Conservation (phyloP, 164 flowering plant genomes). For the Echeveria elegans region DNA sequence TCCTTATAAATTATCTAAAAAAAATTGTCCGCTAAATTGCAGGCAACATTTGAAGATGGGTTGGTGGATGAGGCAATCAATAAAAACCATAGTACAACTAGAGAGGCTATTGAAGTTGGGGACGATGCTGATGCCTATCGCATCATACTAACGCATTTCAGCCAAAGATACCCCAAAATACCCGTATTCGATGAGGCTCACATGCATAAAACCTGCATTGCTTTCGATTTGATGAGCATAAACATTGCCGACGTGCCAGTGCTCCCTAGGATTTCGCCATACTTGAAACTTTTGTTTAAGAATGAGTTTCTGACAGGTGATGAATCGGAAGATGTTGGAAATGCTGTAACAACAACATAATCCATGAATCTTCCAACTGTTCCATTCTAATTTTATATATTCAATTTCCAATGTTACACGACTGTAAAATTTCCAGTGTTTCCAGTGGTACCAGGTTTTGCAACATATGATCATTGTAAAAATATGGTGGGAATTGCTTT, state of each 20-base stretch:
- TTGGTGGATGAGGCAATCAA: slow-evolving; percentile 82
- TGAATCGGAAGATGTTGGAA: slow-evolving; percentile 48
- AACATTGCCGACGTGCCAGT: slow-evolving; percentile 81
- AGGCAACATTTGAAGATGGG: slow-evolving; percentile 98
- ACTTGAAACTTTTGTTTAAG: slow-evolving; percentile 68
- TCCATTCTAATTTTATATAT: no score
- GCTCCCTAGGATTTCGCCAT: slow-evolving; percentile 79
- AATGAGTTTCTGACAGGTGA: slow-evolving; percentile 48
- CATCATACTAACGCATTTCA: slow-evolving; percentile 87
- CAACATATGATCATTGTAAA: no score
- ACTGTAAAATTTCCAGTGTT: no score
- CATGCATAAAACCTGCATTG: slow-evolving; percentile 87
- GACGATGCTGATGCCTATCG: slow-evolving; percentile 66
- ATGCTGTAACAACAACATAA: slow-evolving; percentile 12
- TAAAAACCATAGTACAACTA: slow-evolving; percentile 91
- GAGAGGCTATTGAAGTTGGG: slow-evolving; percentile 86
- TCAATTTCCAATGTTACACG: no score
- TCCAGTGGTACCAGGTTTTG: no score
- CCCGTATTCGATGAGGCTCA: slow-evolving; percentile 74
- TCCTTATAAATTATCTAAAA: background rate
- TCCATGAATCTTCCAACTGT: no score
- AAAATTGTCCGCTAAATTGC: slow-evolving; percentile 17
- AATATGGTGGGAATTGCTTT: no score
- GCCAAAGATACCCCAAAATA: slow-evolving; percentile 95
- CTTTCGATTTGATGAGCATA: slow-evolving; percentile 95